Evolutionary conservation across 2,329 filamentous ascomycete genomes (phyloP).

Genomic region (Aschersonia sp.): DNA sequence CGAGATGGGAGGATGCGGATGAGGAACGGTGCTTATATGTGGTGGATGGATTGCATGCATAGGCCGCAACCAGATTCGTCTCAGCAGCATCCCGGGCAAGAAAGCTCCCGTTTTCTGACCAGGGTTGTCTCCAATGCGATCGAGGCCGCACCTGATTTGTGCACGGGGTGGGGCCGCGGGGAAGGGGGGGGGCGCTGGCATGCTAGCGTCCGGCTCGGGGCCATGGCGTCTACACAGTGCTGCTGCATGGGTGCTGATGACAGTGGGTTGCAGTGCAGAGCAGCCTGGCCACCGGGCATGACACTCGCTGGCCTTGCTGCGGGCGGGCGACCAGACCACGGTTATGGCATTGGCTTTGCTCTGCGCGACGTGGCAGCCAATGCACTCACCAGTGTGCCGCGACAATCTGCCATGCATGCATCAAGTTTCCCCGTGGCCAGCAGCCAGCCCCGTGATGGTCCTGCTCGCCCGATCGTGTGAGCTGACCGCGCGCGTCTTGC

Average conservation of each 20-base stretch:
- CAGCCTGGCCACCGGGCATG: neutral
- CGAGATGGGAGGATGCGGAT: neutral
- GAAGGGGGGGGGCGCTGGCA: too few relatives aligned
- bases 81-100: slow-evolving; percentile 7
- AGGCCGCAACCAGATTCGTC: slow-evolving; percentile 1
- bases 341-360: neutral
- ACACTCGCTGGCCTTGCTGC: neutral
- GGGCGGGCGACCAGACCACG: neutral
- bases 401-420: too few relatives aligned
- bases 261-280: neutral
- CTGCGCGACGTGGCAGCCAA: too few relatives aligned
- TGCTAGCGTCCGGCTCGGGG: too few relatives aligned
- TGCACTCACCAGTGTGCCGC: too few relatives aligned
- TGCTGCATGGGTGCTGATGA: neutral
- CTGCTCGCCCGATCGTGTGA: too few relatives aligned
- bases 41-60: neutral
- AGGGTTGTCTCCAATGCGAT: slow-evolving; percentile 1
- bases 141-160: too few relatives aligned
- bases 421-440: too few relatives aligned
- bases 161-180: too few relatives aligned
- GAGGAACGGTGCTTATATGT: neutral
- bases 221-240: neutral
- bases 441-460: too few relatives aligned
- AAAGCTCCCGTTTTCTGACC: slow-evolving; percentile 15
- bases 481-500: too few relatives aligned